phyloP scores from a whole-genome alignment of 1,139 yeast genomes.

The Scheffersomyces cryptocercus region DNA sequence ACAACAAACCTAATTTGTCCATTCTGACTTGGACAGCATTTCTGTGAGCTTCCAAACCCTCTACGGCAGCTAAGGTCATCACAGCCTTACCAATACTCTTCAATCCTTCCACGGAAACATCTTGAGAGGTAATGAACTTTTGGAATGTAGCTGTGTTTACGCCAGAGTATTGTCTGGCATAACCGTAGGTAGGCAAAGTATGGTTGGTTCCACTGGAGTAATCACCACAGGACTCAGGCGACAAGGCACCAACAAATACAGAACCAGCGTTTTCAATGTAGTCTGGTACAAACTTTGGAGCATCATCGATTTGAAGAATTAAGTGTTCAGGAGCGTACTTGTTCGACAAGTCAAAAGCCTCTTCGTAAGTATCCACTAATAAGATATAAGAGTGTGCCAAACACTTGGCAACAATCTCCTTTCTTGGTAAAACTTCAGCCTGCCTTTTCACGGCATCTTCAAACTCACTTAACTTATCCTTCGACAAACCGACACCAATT shows the following conservation, averaged over 20 bases:
- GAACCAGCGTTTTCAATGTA: slow-evolving; percentile 92
- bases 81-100: slow-evolving; percentile 90
- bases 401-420: slow-evolving; percentile 87
- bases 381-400: slow-evolving; percentile 88
- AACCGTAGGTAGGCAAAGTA: slow-evolving; percentile 96
- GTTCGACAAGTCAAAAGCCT: slow-evolving; percentile 83
- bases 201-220: slow-evolving; percentile 97
- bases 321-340: slow-evolving; percentile 96
- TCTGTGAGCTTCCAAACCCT: slow-evolving; percentile 95
- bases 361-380: slow-evolving; percentile 62
- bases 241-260: slow-evolving; percentile 91
- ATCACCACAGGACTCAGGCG: slow-evolving; percentile 98
- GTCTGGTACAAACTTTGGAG: slow-evolving; percentile 65
- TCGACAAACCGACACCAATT: slow-evolving; percentile 73
- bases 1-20: slow-evolving; percentile 64
- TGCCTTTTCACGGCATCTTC: slow-evolving; percentile 83
- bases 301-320: slow-evolving; percentile 83
- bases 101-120: slow-evolving; percentile 81
- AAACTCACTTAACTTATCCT: slow-evolving; percentile 60
- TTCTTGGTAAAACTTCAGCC: slow-evolving; percentile 87
- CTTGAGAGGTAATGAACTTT: slow-evolving; percentile 92
- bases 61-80: slow-evolving; percentile 94
- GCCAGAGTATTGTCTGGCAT: slow-evolving; percentile 96
- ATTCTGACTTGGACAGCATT: slow-evolving; percentile 93
- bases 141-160: slow-evolving; percentile 95